Percentiles rank a stretch among this genome's conserved stretches.
phyloP scores from a whole-genome alignment of 208 protist genomes.

The Leishmania tarentolae region DNA sequence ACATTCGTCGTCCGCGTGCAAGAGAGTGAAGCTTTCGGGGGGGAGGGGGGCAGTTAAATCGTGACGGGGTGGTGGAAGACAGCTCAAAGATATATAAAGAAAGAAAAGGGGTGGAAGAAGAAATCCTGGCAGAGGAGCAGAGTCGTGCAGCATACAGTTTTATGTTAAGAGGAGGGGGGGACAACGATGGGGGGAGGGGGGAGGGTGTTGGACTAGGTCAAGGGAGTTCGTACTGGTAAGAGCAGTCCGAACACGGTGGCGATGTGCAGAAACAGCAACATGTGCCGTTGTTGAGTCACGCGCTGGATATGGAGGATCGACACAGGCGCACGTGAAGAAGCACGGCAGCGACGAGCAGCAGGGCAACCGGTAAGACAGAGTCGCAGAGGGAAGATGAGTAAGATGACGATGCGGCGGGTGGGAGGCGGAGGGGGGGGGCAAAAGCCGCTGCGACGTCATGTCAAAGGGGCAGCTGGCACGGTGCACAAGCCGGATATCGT shows the following conservation, averaged over 20 bases:
- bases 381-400: not conserved
- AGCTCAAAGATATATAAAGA: not conserved
- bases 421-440: not conserved
- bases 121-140: not conserved
- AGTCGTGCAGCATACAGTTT: not conserved
- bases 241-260: not conserved
- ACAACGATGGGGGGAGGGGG: not conserved
- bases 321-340: not conserved
- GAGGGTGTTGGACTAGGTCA: too few species aligned
- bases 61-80: not conserved
- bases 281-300: too few species aligned
- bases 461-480: not conserved
- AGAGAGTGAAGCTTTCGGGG: not conserved
- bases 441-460: not conserved
- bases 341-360: not conserved
- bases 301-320: not conserved
- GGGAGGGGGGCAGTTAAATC: not conserved
- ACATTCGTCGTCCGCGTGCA: not conserved
- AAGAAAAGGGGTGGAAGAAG: not conserved
- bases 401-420: not conserved
- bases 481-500: not conserved
- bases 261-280: not conserved
- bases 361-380: not conserved
- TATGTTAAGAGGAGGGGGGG: not conserved
- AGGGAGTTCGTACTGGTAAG: not conserved